phyloP scores from a whole-genome alignment of 2,329 filamentous ascomycete species.

The Lachnellula suecica region DNA sequence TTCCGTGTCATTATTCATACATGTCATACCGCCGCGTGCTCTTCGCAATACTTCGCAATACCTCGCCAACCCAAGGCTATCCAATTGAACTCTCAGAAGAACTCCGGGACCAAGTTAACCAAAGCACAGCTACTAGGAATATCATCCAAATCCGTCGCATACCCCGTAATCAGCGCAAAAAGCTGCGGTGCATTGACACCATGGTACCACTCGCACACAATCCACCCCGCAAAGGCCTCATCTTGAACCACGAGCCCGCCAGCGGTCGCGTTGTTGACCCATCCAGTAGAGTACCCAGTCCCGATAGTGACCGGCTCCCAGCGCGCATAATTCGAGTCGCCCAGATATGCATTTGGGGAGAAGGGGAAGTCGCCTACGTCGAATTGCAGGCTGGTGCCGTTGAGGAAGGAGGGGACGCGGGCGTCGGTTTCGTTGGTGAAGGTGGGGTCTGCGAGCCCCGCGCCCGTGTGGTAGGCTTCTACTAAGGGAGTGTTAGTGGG shows the following conservation, averaged over 20 bases:
- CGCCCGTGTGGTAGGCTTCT: conserved; percentile 25
- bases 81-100: conserved; percentile 1
- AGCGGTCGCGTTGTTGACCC: conserved; percentile 9
- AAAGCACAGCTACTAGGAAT: conserved; percentile 19
- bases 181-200: conserved; percentile 25
- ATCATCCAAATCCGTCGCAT: conserved; percentile 7
- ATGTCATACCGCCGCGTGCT: too few relatives aligned
- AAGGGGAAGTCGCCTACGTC: conserved; percentile 20
- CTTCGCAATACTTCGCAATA: too few relatives aligned
- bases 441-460: conserved; percentile 22
- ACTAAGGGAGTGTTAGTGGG: conserved; percentile 13
- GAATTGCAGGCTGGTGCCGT: conserved; percentile 24
- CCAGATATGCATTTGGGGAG: conserved; percentile 19
- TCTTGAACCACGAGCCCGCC: conserved; percentile 15
- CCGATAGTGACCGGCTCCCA: conserved; percentile 20
- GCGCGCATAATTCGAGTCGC: conserved; percentile 19
- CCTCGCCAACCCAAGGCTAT: neutral
- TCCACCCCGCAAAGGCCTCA: conserved; percentile 22
- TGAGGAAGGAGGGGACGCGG: conserved; percentile 22
- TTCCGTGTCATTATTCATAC: too few relatives aligned
- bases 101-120: conserved; percentile 14
- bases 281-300: conserved; percentile 13
- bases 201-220: conserved; percentile 28
- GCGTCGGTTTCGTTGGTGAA: conserved; percentile 11
- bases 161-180: conserved; percentile 23